Conservation (phyloP, 2,329 filamentous ascomycete genomes). For the Lithohypha guttulata region DNA sequence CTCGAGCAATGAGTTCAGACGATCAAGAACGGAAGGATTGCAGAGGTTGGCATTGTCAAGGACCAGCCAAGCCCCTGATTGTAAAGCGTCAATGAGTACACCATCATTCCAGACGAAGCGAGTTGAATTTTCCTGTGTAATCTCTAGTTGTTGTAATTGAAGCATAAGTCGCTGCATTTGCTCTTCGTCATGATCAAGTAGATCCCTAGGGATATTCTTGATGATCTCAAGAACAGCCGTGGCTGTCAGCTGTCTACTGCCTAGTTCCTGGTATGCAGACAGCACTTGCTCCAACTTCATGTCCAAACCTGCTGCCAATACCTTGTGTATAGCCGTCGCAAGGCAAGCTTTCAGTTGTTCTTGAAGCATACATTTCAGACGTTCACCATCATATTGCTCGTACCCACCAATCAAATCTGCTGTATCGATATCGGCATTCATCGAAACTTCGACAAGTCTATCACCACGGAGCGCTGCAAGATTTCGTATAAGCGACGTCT, state of each 20-base stretch:
- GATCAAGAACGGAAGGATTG: constrained; percentile 84
- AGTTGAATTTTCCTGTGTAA: neutral
- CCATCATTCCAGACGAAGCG: constrained; percentile 91
- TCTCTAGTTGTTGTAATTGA: neutral
- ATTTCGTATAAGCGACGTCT: constrained; percentile 68
- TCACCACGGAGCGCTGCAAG: constrained; percentile 71
- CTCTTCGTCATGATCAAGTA: neutral
- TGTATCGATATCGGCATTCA: constrained; percentile 92
- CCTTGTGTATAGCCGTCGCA: constrained; percentile 27
- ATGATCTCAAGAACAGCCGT: neutral
- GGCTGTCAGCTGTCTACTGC: neutral
- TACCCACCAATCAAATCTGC: constrained; percentile 97
- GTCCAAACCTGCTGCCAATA: neutral
- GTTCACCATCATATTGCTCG: constrained; percentile 77
- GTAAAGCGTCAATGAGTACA: constrained; percentile 74
- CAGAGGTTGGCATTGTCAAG: constrained; percentile 97
- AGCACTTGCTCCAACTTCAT: neutral
- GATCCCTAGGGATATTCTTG: neutral
- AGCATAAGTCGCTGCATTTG: neutral
- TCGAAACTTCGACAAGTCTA: constrained; percentile 66
- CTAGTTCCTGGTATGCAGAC: neutral
- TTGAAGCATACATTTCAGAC: constrained; percentile 56
- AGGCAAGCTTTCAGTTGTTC: constrained; percentile 44
- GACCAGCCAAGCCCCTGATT: constrained; percentile 82
- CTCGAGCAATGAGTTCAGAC: constrained; percentile 88